Conservation (phyloP, 164 flowering plant species). For the Echeveria elegans region DNA sequence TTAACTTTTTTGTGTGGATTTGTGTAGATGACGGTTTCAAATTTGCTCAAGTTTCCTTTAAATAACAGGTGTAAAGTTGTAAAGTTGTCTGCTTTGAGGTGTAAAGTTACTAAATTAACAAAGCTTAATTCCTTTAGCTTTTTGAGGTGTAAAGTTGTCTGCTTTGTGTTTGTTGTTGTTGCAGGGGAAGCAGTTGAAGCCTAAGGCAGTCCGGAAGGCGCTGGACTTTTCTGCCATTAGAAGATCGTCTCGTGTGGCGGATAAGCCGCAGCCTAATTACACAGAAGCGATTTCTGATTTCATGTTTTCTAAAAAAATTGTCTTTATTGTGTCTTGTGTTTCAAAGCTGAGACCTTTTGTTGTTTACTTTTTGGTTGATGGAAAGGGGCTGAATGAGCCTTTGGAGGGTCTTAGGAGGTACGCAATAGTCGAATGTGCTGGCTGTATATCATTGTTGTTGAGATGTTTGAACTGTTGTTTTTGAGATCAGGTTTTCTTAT, state of each 20-base stretch:
- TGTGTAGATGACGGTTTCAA: too few species aligned
- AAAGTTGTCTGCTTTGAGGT: too few species aligned
- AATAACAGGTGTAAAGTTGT: too few species aligned
- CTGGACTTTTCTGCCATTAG: constrained; percentile 21
- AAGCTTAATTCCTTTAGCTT: neutral
- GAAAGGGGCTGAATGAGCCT: constrained; percentile 1
- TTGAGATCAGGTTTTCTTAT: constrained; percentile 13
- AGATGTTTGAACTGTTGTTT: neutral
- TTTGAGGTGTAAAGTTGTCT: neutral
- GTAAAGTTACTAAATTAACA: too few species aligned
- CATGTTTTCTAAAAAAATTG: neutral
- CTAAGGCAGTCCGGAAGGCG: constrained; percentile 8
- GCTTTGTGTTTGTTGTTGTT: neutral
- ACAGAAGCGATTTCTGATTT: constrained; percentile 21
- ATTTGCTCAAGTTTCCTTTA: too few species aligned
- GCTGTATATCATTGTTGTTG: neutral
- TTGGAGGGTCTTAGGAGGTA: constrained; percentile 22
- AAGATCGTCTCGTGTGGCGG: constrained; percentile 29
- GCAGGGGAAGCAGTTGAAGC: constrained; percentile 27
- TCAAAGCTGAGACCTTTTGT: neutral
- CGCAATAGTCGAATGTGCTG: neutral
- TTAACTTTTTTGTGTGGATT: too few species aligned
- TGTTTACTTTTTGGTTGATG: too few species aligned
- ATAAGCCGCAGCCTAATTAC: constrained; percentile 22
- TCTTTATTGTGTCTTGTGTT: neutral